Evolutionary conservation across 495 filamentous ascomycete species (phyloP).

Genomic region (Neurospora terricola): DNA sequence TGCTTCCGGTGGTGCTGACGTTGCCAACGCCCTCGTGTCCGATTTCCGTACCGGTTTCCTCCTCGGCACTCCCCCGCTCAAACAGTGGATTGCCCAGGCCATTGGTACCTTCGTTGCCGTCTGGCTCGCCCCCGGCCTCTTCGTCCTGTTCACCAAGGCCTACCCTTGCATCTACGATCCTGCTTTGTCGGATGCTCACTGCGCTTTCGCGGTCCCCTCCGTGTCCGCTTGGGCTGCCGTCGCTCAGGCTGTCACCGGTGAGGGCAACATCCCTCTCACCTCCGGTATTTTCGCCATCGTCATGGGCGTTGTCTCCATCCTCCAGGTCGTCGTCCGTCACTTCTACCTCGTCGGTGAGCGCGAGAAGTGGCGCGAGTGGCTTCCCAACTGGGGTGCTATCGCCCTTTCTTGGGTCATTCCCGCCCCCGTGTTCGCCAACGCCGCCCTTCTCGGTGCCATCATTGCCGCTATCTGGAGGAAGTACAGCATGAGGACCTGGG

Average conservation of each 20-base stretch:
- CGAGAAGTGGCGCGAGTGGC: conserved; percentile 44
- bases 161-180: conserved; percentile 54
- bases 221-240: conserved; percentile 58
- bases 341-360: conserved; percentile 39
- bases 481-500: conserved; percentile 44
- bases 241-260: conserved; percentile 49
- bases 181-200: conserved; percentile 21
- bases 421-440: conserved; percentile 29
- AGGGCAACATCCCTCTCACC: conserved; percentile 42
- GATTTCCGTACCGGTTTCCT: conserved; percentile 59
- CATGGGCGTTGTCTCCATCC: conserved; percentile 39
- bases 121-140: conserved; percentile 54
- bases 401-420: conserved; percentile 52
- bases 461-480: conserved; percentile 49
- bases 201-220: conserved; percentile 49
- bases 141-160: conserved; percentile 52
- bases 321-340: conserved; percentile 47
- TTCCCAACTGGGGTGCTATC: conserved; percentile 60
- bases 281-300: conserved; percentile 48
- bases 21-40: conserved; percentile 42
- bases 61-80: conserved; percentile 48
- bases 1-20: conserved; percentile 47
- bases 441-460: conserved; percentile 49
- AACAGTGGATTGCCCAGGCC: conserved; percentile 55
- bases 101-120: conserved; percentile 50